A percentile compares a stretch with the other conserved stretches of the same genome.
These are phyloP conservation scores for Amanita jacksonii DNA, from an alignment of 768 basidiomycete species.

Conservation along the genomic window DNA sequence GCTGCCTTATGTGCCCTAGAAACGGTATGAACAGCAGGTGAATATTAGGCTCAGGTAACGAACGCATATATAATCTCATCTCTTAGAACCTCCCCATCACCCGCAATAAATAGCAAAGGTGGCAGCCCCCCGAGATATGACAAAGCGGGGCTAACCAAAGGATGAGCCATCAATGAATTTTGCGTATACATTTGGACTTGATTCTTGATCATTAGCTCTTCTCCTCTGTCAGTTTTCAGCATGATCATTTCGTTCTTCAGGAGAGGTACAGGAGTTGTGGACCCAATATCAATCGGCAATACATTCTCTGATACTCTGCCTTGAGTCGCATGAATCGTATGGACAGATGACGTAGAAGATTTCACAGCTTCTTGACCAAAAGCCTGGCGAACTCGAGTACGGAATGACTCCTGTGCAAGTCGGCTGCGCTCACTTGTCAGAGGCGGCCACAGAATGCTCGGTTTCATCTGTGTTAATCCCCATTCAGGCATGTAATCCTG, in stretches of 20 bases:
- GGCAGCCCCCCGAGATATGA: conserved; percentile 87
- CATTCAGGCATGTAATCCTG: conserved; percentile 74
- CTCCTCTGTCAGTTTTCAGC: conserved; percentile 38
- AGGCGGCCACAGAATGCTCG: conserved; percentile 70
- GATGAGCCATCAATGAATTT: conserved; percentile 70
- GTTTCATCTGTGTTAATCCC: conserved; percentile 72
- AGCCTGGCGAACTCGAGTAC: conserved; percentile 48
- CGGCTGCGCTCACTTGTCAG: conserved; percentile 55
- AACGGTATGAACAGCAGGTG: too few relatives aligned
- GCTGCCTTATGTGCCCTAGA: conserved; percentile 85
- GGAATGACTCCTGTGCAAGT: conserved; percentile 47
- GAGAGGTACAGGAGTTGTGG: conserved; percentile 34
- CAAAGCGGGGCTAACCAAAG: conserved; percentile 73
- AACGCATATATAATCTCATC: conserved; percentile 88
- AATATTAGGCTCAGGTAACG: conserved; percentile 14
- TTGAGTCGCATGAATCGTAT: neutral
- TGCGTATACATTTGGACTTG: conserved; percentile 85
- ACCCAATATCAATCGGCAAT: conserved; percentile 36
- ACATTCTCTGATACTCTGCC: conserved; percentile 15
- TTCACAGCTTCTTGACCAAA: conserved; percentile 19
- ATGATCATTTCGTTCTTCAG: conserved; percentile 34
- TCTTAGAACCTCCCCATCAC: conserved; percentile 85
- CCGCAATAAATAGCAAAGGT: conserved; percentile 74
- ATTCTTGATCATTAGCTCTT: conserved; percentile 41
- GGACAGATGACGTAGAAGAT: conserved; percentile 15